phyloP scores from a whole-genome alignment of 2,329 filamentous ascomycete genomes.

The Emericellopsis atlantica region DNA sequence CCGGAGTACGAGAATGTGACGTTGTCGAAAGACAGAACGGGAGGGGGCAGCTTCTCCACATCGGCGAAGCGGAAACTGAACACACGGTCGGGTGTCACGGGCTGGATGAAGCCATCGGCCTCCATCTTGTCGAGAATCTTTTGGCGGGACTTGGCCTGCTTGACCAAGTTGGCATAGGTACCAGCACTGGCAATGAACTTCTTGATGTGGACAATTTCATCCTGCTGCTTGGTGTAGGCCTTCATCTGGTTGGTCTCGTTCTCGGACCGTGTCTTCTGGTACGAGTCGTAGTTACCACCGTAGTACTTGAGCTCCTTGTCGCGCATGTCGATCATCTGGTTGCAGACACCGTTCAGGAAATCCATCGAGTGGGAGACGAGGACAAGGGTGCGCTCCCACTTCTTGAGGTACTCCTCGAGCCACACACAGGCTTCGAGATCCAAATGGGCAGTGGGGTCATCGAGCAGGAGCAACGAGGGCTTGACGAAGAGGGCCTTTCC shows the following conservation, averaged over 20 bases:
- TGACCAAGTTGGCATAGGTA: constrained; percentile 98
- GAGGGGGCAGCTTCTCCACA: constrained; percentile 97
- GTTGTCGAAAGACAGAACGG: constrained; percentile 89
- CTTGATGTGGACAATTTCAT: constrained; percentile 98
- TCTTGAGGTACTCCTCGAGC: constrained; percentile 99
- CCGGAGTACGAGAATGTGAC: constrained; percentile 98
- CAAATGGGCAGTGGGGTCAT: constrained; percentile 98
- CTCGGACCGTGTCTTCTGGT: constrained; percentile 86
- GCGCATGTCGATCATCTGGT: constrained; percentile 98
- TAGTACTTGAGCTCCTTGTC: constrained; percentile 85
- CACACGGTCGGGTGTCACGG: constrained; percentile 70
- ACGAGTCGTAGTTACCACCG: constrained; percentile 98
- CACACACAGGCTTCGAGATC: constrained; percentile 99
- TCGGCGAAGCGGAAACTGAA: constrained; percentile 98
- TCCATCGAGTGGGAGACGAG: constrained; percentile 97
- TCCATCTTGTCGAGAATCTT: constrained; percentile 99
- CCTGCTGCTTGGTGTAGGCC: constrained; percentile 97
- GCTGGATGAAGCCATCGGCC: constrained; percentile 96
- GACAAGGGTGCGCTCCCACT: constrained; percentile 95
- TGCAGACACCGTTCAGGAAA: constrained; percentile 98
- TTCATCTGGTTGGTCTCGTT: constrained; percentile 98
- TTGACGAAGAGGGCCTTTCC: constrained; percentile 98
- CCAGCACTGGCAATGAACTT: constrained; percentile 99
- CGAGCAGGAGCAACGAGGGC: constrained; percentile 86
- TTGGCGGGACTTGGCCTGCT: constrained; percentile 96